These are phyloP conservation scores for Candida germanica DNA, from an alignment of 805 yeast genomes.

Conservation along the genomic window DNA sequence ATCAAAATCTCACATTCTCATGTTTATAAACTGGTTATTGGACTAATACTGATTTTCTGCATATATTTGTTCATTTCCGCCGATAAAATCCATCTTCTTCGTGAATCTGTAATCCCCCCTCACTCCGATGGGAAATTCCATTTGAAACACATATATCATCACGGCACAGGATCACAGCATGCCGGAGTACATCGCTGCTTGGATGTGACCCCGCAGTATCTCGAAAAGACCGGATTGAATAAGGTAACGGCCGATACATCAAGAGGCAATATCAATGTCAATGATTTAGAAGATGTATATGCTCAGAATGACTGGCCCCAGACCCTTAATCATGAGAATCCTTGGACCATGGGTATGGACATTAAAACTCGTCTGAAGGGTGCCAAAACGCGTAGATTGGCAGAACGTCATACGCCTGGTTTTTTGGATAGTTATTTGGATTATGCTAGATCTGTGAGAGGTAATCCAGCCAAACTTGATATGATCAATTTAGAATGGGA, in stretches of 20 bases:
- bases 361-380: slow-evolving; percentile 17
- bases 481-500: slow-evolving; percentile 62
- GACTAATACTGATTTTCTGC: too few species aligned
- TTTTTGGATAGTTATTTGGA: slow-evolving; percentile 64
- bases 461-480: slow-evolving; percentile 32
- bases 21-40: too few species aligned
- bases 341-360: slow-evolving; percentile 37
- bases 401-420: slow-evolving; percentile 49
- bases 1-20: too few species aligned
- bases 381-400: slow-evolving; percentile 24
- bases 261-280: slow-evolving; percentile 2
- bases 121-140: slow-evolving; percentile 14
- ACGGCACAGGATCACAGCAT: slow-evolving; percentile 46
- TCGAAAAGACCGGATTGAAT: slow-evolving; percentile 14
- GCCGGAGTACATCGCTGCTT: slow-evolving; percentile 45
- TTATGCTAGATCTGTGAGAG: slow-evolving; percentile 47
- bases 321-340: slow-evolving; percentile 28
- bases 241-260: neutral
- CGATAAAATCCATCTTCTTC: too few species aligned
- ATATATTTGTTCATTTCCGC: too few species aligned
- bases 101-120: too few species aligned
- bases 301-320: slow-evolving; percentile 36
- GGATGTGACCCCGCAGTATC: slow-evolving; percentile 45
- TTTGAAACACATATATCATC: slow-evolving; percentile 60
- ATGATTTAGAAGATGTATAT: slow-evolving; percentile 18